These are phyloP conservation scores for Naganishia randhawae DNA, from an alignment of 768 basidiomycete species.

Conservation along the genomic window DNA sequence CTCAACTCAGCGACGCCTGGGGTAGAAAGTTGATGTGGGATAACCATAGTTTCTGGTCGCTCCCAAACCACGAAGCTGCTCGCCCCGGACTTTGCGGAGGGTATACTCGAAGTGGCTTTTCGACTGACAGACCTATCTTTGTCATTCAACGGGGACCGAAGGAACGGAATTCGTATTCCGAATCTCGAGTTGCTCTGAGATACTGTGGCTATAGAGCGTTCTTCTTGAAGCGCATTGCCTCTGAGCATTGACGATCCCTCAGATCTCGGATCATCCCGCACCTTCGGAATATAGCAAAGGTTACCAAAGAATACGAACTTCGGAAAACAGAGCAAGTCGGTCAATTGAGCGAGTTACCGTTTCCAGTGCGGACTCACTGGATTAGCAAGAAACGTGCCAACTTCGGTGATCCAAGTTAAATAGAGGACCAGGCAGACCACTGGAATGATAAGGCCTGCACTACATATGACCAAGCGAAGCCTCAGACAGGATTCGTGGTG, in stretches of 20 bases:
- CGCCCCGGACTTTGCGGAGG: background rate
- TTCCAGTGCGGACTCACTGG: background rate
- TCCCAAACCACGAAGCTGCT: slow-evolving; percentile 4
- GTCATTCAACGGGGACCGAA: background rate
- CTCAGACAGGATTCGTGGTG: background rate
- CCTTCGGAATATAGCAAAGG: background rate
- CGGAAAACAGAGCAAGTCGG: too few relatives aligned
- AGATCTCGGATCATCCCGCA: background rate
- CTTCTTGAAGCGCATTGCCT: background rate
- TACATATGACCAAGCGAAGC: background rate
- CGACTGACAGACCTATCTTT: background rate
- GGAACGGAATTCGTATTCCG: background rate
- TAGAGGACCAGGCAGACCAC: background rate
- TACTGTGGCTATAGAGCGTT: background rate
- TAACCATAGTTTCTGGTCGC: background rate
- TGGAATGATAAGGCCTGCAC: background rate
- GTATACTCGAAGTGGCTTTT: background rate
- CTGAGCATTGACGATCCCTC: background rate
- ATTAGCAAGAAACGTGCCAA: background rate
- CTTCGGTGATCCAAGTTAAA: background rate
- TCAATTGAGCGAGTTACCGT: too few relatives aligned
- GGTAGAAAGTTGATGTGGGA: background rate
- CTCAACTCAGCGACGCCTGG: too few relatives aligned
- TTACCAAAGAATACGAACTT: background rate
- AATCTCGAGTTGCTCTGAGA: background rate